Percentiles rank a stretch among this genome's conserved stretches.
Conservation (phyloP, 495 filamentous ascomycete species). For the Penicillium flavigenum region DNA sequence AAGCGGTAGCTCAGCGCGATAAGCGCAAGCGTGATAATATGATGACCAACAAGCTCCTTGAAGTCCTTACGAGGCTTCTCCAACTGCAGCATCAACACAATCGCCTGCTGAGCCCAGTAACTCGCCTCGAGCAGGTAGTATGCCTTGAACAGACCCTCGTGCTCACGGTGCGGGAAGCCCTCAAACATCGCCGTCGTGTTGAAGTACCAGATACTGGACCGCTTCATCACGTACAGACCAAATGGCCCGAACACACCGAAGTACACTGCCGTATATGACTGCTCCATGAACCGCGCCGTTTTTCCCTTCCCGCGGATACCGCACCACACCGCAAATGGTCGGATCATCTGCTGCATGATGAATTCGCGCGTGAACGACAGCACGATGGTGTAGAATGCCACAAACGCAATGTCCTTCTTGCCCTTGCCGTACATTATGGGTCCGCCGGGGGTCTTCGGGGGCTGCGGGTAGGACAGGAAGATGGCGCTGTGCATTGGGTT, state of each 20-base stretch:
- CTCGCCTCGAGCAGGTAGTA: slow-evolving; percentile 95
- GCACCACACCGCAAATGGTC: slow-evolving; percentile 67
- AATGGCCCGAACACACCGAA: slow-evolving; percentile 81
- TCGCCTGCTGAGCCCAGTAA: slow-evolving; percentile 95
- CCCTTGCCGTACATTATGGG: slow-evolving; percentile 88
- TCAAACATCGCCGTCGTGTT: slow-evolving; percentile 91
- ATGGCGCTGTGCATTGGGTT: slow-evolving; percentile 86
- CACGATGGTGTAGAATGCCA: slow-evolving; percentile 85
- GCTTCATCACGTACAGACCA: slow-evolving; percentile 89
- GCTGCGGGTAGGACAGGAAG: slow-evolving; percentile 88
- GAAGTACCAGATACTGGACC: slow-evolving; percentile 96
- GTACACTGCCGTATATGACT: slow-evolving; percentile 96
- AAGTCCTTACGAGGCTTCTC: slow-evolving; percentile 97
- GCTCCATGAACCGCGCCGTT: slow-evolving; percentile 94
- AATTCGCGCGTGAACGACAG: slow-evolving; percentile 94
- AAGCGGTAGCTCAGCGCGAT: slow-evolving; percentile 92
- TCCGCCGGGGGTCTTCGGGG: slow-evolving; percentile 51
- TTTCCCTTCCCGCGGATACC: slow-evolving; percentile 76
- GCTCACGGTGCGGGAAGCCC: slow-evolving; percentile 81
- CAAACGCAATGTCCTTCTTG: slow-evolving; percentile 76
- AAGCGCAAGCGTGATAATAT: slow-evolving; percentile 86
- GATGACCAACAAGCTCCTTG: slow-evolving; percentile 90
- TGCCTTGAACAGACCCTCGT: slow-evolving; percentile 86
- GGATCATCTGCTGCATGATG: slow-evolving; percentile 89
- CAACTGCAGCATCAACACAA: slow-evolving; percentile 83